A percentile compares a stretch with the other conserved stretches of the same genome.
phyloP scores from a whole-genome alignment of 768 basidiomycete species.

The Punctularia strigosozonata region DNA sequence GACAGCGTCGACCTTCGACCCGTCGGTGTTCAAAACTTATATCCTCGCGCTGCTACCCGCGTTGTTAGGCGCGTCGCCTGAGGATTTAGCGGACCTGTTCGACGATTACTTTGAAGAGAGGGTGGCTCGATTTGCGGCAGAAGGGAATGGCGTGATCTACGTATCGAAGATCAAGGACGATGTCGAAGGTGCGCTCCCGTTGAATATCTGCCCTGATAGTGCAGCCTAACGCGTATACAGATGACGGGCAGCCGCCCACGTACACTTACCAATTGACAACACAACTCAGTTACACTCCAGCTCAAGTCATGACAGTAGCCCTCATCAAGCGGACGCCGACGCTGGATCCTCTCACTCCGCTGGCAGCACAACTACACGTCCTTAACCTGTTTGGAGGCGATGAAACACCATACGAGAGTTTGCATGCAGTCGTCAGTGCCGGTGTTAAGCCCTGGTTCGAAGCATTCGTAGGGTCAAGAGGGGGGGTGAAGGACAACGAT shows the following conservation, averaged over 20 bases:
- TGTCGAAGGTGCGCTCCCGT: conserved; percentile 46
- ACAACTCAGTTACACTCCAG: conserved; percentile 68
- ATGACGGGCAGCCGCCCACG: conserved; percentile 51
- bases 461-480: conserved; percentile 84
- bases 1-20: conserved; percentile 42
- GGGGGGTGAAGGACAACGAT: conserved; percentile 65
- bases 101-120: conserved; percentile 67
- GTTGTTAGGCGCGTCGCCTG: conserved; percentile 57
- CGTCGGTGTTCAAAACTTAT: conserved; percentile 59
- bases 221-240: conserved; percentile 23
- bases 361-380: conserved; percentile 82
- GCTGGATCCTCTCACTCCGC: conserved; percentile 68
- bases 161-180: conserved; percentile 73
- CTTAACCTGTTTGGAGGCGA: conserved; percentile 85
- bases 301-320: conserved; percentile 77
- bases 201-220: background rate
- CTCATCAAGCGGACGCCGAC: conserved; percentile 87
- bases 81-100: conserved; percentile 58
- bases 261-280: conserved; percentile 59
- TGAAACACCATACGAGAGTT: conserved; percentile 87
- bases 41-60: conserved; percentile 66
- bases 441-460: conserved; percentile 99
- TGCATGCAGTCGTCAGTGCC: conserved; percentile 89
- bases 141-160: conserved; percentile 69
- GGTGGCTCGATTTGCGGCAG: conserved; percentile 63